phyloP scores from a whole-genome alignment of 73 alveolate species.

The Stentor coeruleus region DNA sequence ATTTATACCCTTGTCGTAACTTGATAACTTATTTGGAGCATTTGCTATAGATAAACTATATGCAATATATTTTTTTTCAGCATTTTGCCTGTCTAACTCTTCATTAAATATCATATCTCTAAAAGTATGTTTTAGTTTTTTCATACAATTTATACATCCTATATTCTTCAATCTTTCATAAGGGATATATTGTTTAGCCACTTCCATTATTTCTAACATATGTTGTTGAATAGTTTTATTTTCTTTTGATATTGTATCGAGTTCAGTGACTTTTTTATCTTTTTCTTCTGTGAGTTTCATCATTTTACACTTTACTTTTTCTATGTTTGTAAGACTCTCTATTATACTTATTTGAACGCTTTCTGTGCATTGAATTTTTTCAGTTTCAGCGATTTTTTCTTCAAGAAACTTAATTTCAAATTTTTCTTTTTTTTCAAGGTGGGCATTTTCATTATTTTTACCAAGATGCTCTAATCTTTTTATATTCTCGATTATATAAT shows the following conservation, averaged over 20 bases:
- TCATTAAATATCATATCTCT: background rate
- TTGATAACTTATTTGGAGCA: no score
- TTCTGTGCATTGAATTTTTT: background rate
- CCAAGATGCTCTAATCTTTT: background rate
- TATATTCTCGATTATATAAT: background rate
- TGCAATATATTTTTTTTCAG: no score
- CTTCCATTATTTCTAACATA: background rate
- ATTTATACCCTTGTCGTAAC: no score
- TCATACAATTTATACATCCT: background rate
- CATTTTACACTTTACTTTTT: background rate
- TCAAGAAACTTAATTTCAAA: background rate
- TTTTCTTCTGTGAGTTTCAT: background rate
- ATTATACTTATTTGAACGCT: no score
- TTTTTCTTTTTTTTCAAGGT: background rate
- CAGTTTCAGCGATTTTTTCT: background rate
- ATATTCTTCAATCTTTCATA: background rate
- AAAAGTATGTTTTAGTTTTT: no score
- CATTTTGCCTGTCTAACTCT: no score
- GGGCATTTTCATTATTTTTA: background rate
- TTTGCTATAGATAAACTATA: no score
- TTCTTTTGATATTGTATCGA: background rate
- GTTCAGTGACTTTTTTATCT: background rate
- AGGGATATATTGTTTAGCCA: background rate
- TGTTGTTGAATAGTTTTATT: background rate
- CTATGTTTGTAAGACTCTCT: background rate